Evolutionary conservation across 2,329 filamentous ascomycete species (phyloP), one percentile per base, ranked within the genome.

Genomic region (Aspergillus melleus): DNA sequence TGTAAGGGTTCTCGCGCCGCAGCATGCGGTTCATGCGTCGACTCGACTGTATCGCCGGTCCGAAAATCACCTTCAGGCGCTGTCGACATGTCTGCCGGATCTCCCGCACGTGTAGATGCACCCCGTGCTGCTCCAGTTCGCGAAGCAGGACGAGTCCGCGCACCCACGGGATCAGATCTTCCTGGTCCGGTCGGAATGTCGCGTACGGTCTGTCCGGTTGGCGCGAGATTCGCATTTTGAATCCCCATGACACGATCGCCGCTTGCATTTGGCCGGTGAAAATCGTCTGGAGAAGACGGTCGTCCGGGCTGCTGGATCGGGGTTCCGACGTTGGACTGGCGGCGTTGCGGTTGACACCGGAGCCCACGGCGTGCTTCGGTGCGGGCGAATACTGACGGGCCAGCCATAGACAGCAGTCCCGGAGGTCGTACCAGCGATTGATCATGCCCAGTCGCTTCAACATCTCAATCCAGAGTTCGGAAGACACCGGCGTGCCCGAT

Each of bases 391-490:
- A 83, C 57, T 74, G 74, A 10, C 68, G 68, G 6, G 78, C 76
- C 3, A 89, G 77, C 83, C 80, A 84, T 49, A 83, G 65, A 12
- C 81, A 76, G 26, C 87, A 74, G 22, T 78, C 78, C 59, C 79
- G 77, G 6, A 88, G 73, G 32, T 84, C 81, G 14, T 79, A 68
- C 67, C 85, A 80, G 16, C 80, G 77, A 8, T 81, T 76, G 9
- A 76, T 70, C 83, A 86, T 88, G 4, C 86, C 87, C 50, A 85
- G 80, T 29, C 86, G 81, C 50, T 83, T 83, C 47, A 89, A 68
- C 10, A 87, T 76, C 67, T 88, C 85, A 51, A 75, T 72, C 87
- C 87, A 90, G 16, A 76, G 67, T 26, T 63, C 72, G 3, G 77
- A 72, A 22, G 74, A 75, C 24, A 84, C 74, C 57, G 73, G 64